These are phyloP conservation scores for Barnettozyma vustinii DNA, from an alignment of 805 yeast genomes.

Conservation along the genomic window DNA sequence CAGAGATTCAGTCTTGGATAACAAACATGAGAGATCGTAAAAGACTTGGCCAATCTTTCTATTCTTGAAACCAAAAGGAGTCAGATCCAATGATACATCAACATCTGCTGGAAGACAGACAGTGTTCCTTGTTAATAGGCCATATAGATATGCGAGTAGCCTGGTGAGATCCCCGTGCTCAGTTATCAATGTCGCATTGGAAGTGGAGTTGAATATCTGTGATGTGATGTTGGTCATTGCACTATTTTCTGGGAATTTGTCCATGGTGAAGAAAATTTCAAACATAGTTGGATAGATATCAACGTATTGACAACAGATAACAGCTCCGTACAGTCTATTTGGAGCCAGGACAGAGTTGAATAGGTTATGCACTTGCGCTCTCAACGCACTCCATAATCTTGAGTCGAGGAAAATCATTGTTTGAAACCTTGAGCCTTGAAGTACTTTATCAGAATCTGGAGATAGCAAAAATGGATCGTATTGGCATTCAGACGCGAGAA, in stretches of 20 bases:
- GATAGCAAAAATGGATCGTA: constrained; percentile 28
- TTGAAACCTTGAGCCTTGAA: constrained; percentile 38
- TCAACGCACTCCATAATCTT: constrained; percentile 61
- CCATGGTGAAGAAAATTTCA: constrained; percentile 61
- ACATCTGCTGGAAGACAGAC: constrained; percentile 41
- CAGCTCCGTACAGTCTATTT: constrained; percentile 46
- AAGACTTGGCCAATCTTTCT: constrained; percentile 75
- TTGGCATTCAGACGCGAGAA: constrained; percentile 40
- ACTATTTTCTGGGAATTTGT: constrained; percentile 76
- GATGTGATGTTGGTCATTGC: constrained; percentile 68
- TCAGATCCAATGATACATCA: constrained; percentile 22
- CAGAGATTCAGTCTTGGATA: constrained; percentile 61
- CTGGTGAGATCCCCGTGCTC: constrained; percentile 60
- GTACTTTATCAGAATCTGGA: constrained; percentile 10
- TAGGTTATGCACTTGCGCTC: constrained; percentile 55
- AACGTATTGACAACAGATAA: constrained; percentile 74
- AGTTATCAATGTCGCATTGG: constrained; percentile 59
- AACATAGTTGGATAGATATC: constrained; percentile 75
- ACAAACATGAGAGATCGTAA: constrained; percentile 70
- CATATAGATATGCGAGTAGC: constrained; percentile 57
- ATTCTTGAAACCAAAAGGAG: constrained; percentile 42
- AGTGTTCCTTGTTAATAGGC: constrained; percentile 52
- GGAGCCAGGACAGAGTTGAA: constrained; percentile 62
- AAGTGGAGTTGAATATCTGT: constrained; percentile 75
- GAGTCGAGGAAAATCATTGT: constrained; percentile 54